Evolutionary conservation across 78 protist species (phyloP).

Genomic region (Dictyostelium intermedium): DNA sequence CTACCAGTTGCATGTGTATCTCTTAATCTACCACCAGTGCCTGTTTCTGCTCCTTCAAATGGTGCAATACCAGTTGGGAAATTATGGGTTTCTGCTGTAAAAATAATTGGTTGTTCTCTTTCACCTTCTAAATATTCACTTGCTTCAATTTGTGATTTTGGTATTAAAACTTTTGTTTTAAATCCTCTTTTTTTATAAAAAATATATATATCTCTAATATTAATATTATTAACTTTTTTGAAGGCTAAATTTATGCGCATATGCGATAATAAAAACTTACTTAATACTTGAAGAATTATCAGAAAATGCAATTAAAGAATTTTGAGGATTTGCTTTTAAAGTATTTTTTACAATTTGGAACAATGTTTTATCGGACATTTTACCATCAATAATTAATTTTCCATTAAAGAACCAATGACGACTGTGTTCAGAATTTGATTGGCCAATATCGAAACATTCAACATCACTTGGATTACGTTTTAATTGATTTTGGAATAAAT

Average conservation of each 20-base stretch:
- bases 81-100: conserved; percentile 98
- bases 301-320: conserved; percentile 88
- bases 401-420: conserved; percentile 93
- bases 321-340: conserved; percentile 57
- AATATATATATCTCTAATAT: not conserved
- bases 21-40: conserved; percentile 96
- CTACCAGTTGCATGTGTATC: conserved; percentile 93
- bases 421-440: conserved; percentile 83
- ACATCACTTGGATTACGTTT: conserved; percentile 93
- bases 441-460: conserved; percentile 94
- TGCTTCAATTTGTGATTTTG: conserved; percentile 21
- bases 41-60: conserved; percentile 94
- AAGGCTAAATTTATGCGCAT: too few relatives aligned
- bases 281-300: conserved; percentile 93
- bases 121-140: conserved; percentile 8
- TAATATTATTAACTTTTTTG: too few relatives aligned
- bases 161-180: conserved; percentile 61
- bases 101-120: conserved; percentile 81
- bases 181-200: conserved; percentile 2
- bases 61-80: conserved; percentile 96
- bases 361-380: conserved; percentile 66
- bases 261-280: too few relatives aligned
- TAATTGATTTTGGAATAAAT: conserved; percentile 77
- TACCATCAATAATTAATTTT: conserved; percentile 85
- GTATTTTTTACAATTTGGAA: conserved; percentile 86